phyloP scores from a whole-genome alignment of 129 eudicot species.

The Mikania micrantha region DNA sequence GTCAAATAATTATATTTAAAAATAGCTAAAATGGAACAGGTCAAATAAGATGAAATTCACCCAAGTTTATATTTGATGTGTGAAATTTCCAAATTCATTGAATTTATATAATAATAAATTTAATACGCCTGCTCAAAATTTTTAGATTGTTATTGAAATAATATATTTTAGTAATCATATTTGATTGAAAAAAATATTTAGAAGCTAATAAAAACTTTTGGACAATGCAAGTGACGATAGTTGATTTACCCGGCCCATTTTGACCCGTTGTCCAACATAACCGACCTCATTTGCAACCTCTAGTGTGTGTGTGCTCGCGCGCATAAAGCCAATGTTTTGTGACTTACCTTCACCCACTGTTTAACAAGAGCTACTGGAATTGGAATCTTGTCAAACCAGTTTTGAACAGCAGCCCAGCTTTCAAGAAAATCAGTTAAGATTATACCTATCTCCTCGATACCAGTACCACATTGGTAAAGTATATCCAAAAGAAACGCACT shows the following conservation, averaged over 20 bases:
- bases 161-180: background rate
- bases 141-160: background rate
- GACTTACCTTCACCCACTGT: conserved; percentile 89
- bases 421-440: conserved; percentile 39
- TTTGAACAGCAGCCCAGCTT: conserved; percentile 70
- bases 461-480: conserved; percentile 44
- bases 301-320: background rate
- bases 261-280: background rate
- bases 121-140: too few relatives aligned
- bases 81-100: background rate
- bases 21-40: background rate
- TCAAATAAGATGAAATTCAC: background rate
- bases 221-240: background rate
- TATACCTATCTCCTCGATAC: conserved; percentile 32
- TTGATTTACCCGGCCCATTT: background rate
- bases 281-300: background rate
- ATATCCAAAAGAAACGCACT: conserved; percentile 64
- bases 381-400: conserved; percentile 45
- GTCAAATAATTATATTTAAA: background rate
- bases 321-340: background rate
- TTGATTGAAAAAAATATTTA: background rate
- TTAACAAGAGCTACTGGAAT: conserved; percentile 55
- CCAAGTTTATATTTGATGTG: background rate
- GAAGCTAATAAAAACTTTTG: background rate
- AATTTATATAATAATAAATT: too few relatives aligned